Evolutionary conservation across 2,329 filamentous ascomycete species (phyloP).

Genomic region (Nemania serpens): DNA sequence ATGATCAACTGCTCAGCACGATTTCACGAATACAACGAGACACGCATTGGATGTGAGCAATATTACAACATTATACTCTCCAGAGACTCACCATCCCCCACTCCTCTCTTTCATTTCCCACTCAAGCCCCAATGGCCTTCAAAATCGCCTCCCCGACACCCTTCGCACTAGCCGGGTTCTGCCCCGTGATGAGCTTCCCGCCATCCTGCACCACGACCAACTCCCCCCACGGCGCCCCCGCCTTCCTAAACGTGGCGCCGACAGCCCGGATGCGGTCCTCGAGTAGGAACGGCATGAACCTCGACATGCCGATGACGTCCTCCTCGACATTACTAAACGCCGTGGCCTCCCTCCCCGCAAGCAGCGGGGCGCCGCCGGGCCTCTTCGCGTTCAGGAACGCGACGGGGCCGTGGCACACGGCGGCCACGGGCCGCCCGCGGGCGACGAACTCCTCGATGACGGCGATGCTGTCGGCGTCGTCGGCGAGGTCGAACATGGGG

Average conservation of each 20-base stretch:
- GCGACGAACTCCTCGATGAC: slow-evolving; percentile 66
- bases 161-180: slow-evolving; percentile 60
- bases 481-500: slow-evolving; percentile 70
- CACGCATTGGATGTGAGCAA: neutral
- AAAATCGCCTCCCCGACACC: slow-evolving; percentile 57
- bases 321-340: slow-evolving; percentile 65
- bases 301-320: slow-evolving; percentile 47
- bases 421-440: slow-evolving; percentile 64
- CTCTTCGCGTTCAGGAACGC: slow-evolving; percentile 60
- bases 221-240: slow-evolving; percentile 53
- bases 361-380: slow-evolving; percentile 55
- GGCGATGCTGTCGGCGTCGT: slow-evolving; percentile 59
- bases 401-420: slow-evolving; percentile 72
- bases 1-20: neutral
- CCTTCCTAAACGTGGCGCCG: slow-evolving; percentile 62
- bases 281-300: slow-evolving; percentile 63
- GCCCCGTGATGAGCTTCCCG: slow-evolving; percentile 60
- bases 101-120: neutral
- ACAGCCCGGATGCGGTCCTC: slow-evolving; percentile 58
- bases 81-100: neutral
- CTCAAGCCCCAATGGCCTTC: slow-evolving; percentile 47
- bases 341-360: slow-evolving; percentile 62
- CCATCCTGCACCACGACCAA: slow-evolving; percentile 53
- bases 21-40: slow-evolving; percentile 6
- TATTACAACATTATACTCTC: neutral